Base-by-base conservation (phyloP, 805 yeast species). In the Candida glaebosa region DNA sequence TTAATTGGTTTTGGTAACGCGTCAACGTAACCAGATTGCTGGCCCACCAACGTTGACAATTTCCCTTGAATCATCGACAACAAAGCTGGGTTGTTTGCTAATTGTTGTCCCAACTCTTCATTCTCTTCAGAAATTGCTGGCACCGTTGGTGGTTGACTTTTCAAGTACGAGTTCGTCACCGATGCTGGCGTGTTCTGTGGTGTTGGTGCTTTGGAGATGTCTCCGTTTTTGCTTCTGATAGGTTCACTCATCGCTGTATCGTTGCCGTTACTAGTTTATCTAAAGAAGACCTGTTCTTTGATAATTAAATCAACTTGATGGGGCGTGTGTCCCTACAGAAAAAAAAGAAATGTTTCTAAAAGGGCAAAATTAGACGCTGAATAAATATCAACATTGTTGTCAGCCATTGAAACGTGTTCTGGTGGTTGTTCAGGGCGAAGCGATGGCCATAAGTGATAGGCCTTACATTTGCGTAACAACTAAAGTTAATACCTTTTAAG, bases 101-200 rank as follows among this genome's bases (percentile, higher is more conserved):
- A 63, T 49, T 76, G 82, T 51, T 65, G 63, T 46, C 62, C 56
- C 47, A 65, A 59, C 38, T 69, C 83, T 49, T 79, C 85, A 33
- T 48, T 53, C 24, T 46, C 56, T 60, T 89, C 96, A 49, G 73
- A 76, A 57, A 87, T 87, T 34, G 96, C 87, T 39, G 64, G 63
- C 41, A 60, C 78, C 24, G 73, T 65, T 16, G 82, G 81, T 17
- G 78, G 79, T 51, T 79, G 75, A 38, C 73, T 74, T 58, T 76
- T 80, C 61, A 88, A 69, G 58, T 81, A 86, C 17, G 90, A 82
- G 46, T 80, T 81, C 32, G 87, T 75, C 28, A 84, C 86, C 26
- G 91, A 81, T 3, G 98, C 87, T 12, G 99, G 99, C 1, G 99
- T 93, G 74, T 93, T 93, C 61, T 93, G 99, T 4, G 99, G 99